phyloP scores from a whole-genome alignment of 345 rosid genomes.

The Pistacia atlantica region DNA sequence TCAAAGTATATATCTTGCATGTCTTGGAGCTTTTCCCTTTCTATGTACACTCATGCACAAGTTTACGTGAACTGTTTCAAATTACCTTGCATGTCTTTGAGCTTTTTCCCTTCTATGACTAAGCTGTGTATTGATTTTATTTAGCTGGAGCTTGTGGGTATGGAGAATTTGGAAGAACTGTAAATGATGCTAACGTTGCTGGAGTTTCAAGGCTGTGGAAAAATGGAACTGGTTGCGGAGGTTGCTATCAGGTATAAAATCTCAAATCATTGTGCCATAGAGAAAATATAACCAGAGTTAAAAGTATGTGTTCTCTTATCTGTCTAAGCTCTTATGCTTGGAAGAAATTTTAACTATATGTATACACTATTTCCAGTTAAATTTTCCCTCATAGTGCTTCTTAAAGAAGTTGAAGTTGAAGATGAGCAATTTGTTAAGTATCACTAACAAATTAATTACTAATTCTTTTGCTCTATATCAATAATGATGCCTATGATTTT shows the following conservation, averaged over 20 bases:
- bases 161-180: slow-evolving; percentile 73
- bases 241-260: slow-evolving; percentile 77
- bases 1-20: not conserved
- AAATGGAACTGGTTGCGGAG: slow-evolving; percentile 89
- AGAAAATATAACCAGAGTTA: not conserved
- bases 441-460: not conserved
- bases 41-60: not conserved
- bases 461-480: not conserved
- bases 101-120: not conserved
- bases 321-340: not conserved
- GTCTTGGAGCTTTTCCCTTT: not conserved
- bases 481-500: not conserved
- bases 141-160: slow-evolving; percentile 87
- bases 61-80: not conserved
- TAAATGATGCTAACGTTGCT: slow-evolving; percentile 74
- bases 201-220: slow-evolving; percentile 74
- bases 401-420: not conserved
- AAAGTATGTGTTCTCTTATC: not conserved
- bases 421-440: not conserved
- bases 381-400: too few species aligned
- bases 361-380: not conserved
- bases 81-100: not conserved
- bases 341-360: not conserved
- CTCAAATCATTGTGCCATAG: not conserved
- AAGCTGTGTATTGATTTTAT: not conserved